Conservation (phyloP, 768 basidiomycete species). For the Russula olivacea region DNA sequence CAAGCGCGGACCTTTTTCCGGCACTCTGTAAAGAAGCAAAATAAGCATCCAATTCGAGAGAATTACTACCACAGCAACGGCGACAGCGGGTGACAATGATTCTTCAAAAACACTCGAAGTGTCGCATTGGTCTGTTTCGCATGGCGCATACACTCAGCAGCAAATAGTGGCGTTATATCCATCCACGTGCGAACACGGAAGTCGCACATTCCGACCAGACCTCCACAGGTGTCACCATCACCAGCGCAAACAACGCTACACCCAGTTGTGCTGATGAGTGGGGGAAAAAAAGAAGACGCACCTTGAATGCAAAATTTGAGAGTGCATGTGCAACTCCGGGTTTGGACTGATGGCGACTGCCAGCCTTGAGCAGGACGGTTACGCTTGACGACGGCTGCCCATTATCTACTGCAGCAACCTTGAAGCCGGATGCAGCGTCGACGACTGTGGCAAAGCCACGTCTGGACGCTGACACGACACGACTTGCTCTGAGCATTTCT, state of each 20-base stretch:
- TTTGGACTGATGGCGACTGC: slow-evolving; percentile 80
- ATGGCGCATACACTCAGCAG: background rate
- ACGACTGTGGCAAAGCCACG: slow-evolving; percentile 80
- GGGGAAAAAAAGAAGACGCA: slow-evolving; percentile 34
- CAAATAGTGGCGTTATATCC: background rate
- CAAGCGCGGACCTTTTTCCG: slow-evolving; percentile 77
- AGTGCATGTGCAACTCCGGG: slow-evolving; percentile 89
- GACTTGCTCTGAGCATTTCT: slow-evolving; percentile 24
- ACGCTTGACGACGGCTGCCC: slow-evolving; percentile 81
- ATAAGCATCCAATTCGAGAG: background rate
- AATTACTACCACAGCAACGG: background rate
- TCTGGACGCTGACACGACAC: slow-evolving; percentile 13
- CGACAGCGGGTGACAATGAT: background rate
- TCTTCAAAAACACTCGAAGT: background rate
- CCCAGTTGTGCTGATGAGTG: background rate
- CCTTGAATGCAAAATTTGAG: slow-evolving; percentile 99
- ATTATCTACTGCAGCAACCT: slow-evolving; percentile 79
- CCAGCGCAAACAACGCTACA: background rate
- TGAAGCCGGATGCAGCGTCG: slow-evolving; percentile 66
- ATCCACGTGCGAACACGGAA: background rate
- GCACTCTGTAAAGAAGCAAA: slow-evolving; percentile 58
- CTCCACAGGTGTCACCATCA: background rate
- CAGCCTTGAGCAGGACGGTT: slow-evolving; percentile 89
- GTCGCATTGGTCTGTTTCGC: background rate
- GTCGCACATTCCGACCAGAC: too few relatives aligned